phyloP scores from a whole-genome alignment of 2,329 filamentous ascomycete species.

The Venturia aucupariae region DNA sequence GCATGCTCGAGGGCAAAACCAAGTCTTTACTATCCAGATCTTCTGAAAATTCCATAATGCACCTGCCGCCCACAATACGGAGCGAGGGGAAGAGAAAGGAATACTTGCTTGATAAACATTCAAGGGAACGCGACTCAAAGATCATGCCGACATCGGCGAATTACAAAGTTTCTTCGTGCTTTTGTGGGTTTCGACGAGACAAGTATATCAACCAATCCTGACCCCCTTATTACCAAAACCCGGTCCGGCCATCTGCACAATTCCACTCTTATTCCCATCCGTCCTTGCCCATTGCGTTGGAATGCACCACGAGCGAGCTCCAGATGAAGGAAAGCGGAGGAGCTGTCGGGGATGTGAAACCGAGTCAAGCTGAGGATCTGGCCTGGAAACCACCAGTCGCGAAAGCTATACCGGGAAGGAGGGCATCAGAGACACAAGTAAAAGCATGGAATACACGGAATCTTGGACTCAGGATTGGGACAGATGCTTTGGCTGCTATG shows the following conservation, averaged over 20 bases:
- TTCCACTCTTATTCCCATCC: not conserved
- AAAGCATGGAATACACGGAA: conserved; percentile 65
- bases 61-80: too few relatives aligned
- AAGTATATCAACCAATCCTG: not conserved
- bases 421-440: not conserved
- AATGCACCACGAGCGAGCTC: not conserved
- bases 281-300: not conserved
- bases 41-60: too few relatives aligned
- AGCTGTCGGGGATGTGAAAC: not conserved
- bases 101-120: too few relatives aligned
- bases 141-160: not conserved
- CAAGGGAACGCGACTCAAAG: not conserved
- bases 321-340: conserved; percentile 10
- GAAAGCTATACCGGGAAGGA: not conserved
- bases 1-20: too few relatives aligned
- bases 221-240: not conserved
- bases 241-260: not conserved
- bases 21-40: too few relatives aligned
- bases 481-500: conserved; percentile 60
- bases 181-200: not conserved
- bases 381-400: not conserved
- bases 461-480: conserved; percentile 54
- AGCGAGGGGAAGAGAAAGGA: too few relatives aligned
- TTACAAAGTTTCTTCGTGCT: not conserved
- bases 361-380: not conserved